A percentile compares a stretch with the other conserved stretches of the same genome.
Evolutionary conservation across 2,329 filamentous ascomycete species (phyloP).

Genomic region (Didymellaceae sp.): DNA sequence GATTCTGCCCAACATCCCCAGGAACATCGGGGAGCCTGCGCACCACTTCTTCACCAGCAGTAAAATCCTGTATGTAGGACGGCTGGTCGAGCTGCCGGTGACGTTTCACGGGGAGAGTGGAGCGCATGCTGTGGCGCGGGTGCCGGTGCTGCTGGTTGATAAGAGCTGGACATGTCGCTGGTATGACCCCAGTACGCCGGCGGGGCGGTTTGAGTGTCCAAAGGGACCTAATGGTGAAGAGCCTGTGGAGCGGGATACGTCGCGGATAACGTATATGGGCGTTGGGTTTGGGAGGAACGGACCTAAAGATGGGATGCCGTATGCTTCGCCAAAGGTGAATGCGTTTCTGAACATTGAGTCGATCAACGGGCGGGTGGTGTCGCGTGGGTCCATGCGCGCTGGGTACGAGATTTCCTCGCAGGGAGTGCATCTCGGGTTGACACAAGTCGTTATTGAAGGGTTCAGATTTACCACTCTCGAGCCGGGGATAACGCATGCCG

Average conservation of each 20-base stretch:
- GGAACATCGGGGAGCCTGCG: constrained; percentile 32
- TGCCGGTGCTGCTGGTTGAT: constrained; percentile 43
- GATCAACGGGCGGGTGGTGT: constrained; percentile 30
- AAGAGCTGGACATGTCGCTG: constrained; percentile 43
- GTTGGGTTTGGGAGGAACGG: constrained; percentile 45
- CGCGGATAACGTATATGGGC: constrained; percentile 46
- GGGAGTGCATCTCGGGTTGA: constrained; percentile 42
- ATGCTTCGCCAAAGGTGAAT: constrained; percentile 39
- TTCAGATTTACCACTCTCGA: constrained; percentile 35
- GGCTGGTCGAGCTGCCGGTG: constrained; percentile 38
- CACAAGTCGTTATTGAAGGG: constrained; percentile 24
- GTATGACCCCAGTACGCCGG: constrained; percentile 37
- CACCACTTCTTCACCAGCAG: constrained; percentile 46
- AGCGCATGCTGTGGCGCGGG: constrained; percentile 30
- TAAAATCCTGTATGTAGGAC: constrained; percentile 42
- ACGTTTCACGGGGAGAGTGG: constrained; percentile 33
- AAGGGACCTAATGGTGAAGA: constrained; percentile 34
- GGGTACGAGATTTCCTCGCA: constrained; percentile 42
- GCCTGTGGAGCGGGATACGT: constrained; percentile 33
- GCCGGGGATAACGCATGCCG: constrained; percentile 34
- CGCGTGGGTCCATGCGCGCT: constrained; percentile 15
- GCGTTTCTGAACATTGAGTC: constrained; percentile 45
- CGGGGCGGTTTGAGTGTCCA: constrained; percentile 39
- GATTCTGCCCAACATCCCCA: constrained; percentile 35
- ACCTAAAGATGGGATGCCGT: constrained; percentile 37